Percentiles rank a stretch among this genome's conserved stretches.
Evolutionary conservation across 2,329 filamentous ascomycete genomes (phyloP).

Genomic region (Cytospora schulzeri): DNA sequence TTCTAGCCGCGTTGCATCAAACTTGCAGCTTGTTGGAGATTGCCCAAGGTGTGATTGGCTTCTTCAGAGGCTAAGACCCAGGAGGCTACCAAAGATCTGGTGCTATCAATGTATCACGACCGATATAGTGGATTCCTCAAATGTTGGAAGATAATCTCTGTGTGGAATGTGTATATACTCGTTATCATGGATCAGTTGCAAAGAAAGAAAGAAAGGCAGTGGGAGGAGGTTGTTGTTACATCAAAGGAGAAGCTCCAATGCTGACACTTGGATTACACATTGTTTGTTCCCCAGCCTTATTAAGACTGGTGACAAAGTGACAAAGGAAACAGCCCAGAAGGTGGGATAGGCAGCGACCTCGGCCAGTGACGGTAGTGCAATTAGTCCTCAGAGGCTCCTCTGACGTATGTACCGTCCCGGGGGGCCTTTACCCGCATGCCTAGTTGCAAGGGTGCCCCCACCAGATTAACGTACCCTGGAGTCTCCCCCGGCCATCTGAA

Average conservation of each 20-base stretch:
- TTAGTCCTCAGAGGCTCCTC: not conserved
- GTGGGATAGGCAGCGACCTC: conserved; percentile 13
- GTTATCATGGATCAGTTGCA: not conserved
- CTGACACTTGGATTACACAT: not conserved
- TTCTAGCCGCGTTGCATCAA: conserved; percentile 16
- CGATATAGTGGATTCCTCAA: not conserved
- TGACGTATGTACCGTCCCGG: not conserved
- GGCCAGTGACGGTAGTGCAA: conserved; percentile 21
- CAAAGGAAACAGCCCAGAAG: not conserved
- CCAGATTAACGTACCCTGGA: not conserved
- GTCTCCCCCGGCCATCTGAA: not conserved
- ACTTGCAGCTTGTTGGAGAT: conserved; percentile 18
- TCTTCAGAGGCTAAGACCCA: not conserved
- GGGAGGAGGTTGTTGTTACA: not conserved
- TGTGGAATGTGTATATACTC: not conserved
- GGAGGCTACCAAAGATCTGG: conserved; percentile 21
- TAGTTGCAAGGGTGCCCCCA: not conserved
- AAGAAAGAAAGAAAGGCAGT: not conserved
- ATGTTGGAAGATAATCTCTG: not conserved
- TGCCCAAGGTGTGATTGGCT: conserved; percentile 14
- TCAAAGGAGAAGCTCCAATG: not conserved
- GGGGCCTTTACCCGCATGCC: not conserved
- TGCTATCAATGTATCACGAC: conserved; percentile 1
- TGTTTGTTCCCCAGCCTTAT: not conserved
- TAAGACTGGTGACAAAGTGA: not conserved